Base-by-base conservation (phyloP, 2,329 filamentous ascomycete genomes). In the Colletotrichum sp. region DNA sequence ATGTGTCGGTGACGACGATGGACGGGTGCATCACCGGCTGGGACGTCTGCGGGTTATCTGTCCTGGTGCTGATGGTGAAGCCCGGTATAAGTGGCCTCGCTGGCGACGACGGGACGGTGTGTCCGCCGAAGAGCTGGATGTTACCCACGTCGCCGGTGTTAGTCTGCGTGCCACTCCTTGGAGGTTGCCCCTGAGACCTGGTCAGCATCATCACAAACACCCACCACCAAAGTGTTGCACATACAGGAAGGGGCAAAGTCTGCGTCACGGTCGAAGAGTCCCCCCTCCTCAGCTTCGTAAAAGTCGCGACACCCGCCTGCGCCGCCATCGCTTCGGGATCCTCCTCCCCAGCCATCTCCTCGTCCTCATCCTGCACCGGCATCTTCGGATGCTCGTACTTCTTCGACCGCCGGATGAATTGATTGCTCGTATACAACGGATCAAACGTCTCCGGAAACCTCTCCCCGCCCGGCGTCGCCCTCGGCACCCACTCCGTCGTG, bases 401-500 rank as follows among this genome's bases (percentile, higher is more conserved):
- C 1, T 34, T 66, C 55, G 66, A 24, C 55, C 74, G 62, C 43
- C 56, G 32, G 30, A 77, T 66, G n/a, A 69, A 77, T n/a, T 76
- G 71, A 34, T 76, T 71, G 58, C 76, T 76, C 30, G 55, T 77
- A 13, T 28, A 59, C 24, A 69, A 74, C 7, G 76, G 71, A 24
- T 77, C 76, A 26, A 70, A 75, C 10, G 32, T 64, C 6, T 38
- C n/a, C 18, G 70, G 73, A 6, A 24, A 67, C 52, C 24, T 21
- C 48, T 26, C 30, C 4, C 65, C 69, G 14, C 38, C 64, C 1
- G 72, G 72, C 6, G 62, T 26, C 4, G 64, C 55, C 3, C 76
- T 63, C 13, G 63, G 38, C n/a, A 63, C 43, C 76, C 76, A 77
- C 55, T 63, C 75, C n/a, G 75, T 70, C 34, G 76, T 75, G 30